Conservation (phyloP, 805 yeast genomes). For the Wickerhamomyces subpelliculosus region DNA sequence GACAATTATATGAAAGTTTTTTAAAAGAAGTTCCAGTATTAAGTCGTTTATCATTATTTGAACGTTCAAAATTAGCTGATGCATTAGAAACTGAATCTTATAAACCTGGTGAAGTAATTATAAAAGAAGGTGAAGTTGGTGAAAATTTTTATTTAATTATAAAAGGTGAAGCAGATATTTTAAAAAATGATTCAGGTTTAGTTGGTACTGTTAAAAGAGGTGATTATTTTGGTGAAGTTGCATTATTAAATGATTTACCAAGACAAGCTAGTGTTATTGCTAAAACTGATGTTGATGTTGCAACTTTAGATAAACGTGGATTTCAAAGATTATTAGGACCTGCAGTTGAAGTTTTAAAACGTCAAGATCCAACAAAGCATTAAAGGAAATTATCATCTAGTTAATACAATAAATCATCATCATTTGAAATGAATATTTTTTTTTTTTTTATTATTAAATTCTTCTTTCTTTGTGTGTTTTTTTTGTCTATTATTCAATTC, state of each 20-base stretch:
- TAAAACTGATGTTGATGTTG: constrained; percentile 68
- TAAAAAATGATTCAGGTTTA: constrained; percentile 51
- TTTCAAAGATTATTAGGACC: constrained; percentile 93
- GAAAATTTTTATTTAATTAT: constrained; percentile 71
- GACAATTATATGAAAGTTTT: constrained; percentile 85
- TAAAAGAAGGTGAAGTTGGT: constrained; percentile 81
- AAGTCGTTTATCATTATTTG: constrained; percentile 63
- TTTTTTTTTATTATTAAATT: background rate
- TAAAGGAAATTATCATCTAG: too few species aligned
- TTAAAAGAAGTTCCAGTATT: constrained; percentile 82
- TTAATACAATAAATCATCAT: too few species aligned
- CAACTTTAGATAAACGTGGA: constrained; percentile 87
- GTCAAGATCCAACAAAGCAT: constrained; percentile 71
- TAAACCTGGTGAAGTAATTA: constrained; percentile 65
- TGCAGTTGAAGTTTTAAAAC: constrained; percentile 79
- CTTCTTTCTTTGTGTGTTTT: background rate
- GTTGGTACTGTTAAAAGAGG: constrained; percentile 63
- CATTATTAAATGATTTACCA: constrained; percentile 84
- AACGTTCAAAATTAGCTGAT: constrained; percentile 89
- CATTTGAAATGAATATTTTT: background rate
- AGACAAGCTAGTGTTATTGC: constrained; percentile 93
- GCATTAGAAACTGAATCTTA: constrained; percentile 78
- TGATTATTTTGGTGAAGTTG: constrained; percentile 95
- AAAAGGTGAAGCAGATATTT: constrained; percentile 75
- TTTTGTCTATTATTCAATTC: too few species aligned